phyloP scores from a whole-genome alignment of 2,329 filamentous ascomycete species.

The Aspergillus pseudoterreus region DNA sequence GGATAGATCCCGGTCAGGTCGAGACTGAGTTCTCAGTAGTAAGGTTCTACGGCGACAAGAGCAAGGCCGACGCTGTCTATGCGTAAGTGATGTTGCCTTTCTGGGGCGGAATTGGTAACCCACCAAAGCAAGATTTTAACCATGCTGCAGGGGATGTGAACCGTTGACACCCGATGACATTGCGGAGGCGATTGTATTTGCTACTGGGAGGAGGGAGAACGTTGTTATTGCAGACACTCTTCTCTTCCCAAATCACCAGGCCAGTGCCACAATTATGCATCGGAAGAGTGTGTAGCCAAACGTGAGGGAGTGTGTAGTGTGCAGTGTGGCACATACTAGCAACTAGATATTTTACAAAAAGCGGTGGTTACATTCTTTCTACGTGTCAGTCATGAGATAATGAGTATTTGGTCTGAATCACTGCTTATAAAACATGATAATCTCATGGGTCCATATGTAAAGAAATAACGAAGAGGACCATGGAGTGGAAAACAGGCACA shows the following conservation, averaged over 20 bases:
- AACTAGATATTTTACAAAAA: no score
- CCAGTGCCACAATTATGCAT: slow-evolving; percentile 7
- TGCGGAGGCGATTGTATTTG: slow-evolving; percentile 7
- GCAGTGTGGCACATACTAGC: no score
- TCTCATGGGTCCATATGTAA: no score
- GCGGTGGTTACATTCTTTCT: no score
- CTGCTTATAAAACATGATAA: no score
- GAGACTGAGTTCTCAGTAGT: slow-evolving; percentile 6
- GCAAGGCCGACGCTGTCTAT: slow-evolving; percentile 6
- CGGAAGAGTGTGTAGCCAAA: not conserved
- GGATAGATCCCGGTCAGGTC: slow-evolving; percentile 1
- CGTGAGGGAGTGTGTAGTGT: not conserved
- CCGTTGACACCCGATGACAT: slow-evolving; percentile 6
- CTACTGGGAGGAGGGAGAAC: slow-evolving; percentile 5
- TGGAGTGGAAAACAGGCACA: no score
- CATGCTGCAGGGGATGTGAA: slow-evolving; percentile 1
- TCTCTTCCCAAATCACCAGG: slow-evolving; percentile 7
- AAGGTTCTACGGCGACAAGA: slow-evolving; percentile 3
- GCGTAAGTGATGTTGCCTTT: not conserved
- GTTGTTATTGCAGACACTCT: slow-evolving; percentile 4
- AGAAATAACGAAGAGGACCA: no score
- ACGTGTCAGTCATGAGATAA: no score
- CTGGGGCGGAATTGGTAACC: not conserved
- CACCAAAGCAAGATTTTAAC: not conserved
- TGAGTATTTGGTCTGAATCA: no score